A percentile compares a stretch with the other conserved stretches of the same genome.
Evolutionary conservation across 2,329 filamentous ascomycete species (phyloP).

Genomic region (Akanthomyces uredinophilus): DNA sequence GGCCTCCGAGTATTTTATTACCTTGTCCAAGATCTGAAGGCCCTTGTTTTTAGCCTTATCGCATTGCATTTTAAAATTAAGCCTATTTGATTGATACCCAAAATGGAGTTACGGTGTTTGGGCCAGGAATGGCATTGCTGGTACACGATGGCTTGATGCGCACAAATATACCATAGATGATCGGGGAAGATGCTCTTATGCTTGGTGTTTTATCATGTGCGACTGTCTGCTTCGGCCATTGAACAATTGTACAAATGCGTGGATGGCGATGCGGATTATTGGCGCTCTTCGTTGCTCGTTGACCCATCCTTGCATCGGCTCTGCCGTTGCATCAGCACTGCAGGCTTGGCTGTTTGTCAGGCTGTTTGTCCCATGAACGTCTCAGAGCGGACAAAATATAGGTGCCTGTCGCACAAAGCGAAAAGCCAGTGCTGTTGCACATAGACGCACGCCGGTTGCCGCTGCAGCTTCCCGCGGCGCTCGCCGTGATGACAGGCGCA

Average conservation of each 20-base stretch:
- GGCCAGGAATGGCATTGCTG: background rate
- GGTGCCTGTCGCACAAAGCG: too few species aligned
- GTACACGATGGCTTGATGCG: background rate
- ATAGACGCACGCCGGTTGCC: too few species aligned
- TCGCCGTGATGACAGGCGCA: background rate
- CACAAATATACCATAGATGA: background rate
- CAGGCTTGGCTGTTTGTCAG: too few species aligned
- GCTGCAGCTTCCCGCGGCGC: background rate
- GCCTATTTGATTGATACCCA: slow-evolving; percentile 50
- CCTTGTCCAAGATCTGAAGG: slow-evolving; percentile 94
- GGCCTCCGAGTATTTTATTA: slow-evolving; percentile 98
- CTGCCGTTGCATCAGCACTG: too few species aligned
- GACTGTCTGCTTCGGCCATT: background rate
- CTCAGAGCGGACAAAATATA: too few species aligned
- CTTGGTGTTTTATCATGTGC: background rate
- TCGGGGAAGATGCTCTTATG: background rate
- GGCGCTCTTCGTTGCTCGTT: background rate
- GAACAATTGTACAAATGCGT: background rate
- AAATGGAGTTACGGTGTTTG: background rate
- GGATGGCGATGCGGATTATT: background rate
- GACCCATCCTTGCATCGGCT: too few species aligned
- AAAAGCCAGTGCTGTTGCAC: background rate
- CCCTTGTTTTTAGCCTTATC: slow-evolving; percentile 92
- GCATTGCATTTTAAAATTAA: slow-evolving; percentile 97
- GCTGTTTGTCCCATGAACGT: too few species aligned